phyloP scores from a whole-genome alignment of 345 rosid genomes.

The Lepidium didymum region DNA sequence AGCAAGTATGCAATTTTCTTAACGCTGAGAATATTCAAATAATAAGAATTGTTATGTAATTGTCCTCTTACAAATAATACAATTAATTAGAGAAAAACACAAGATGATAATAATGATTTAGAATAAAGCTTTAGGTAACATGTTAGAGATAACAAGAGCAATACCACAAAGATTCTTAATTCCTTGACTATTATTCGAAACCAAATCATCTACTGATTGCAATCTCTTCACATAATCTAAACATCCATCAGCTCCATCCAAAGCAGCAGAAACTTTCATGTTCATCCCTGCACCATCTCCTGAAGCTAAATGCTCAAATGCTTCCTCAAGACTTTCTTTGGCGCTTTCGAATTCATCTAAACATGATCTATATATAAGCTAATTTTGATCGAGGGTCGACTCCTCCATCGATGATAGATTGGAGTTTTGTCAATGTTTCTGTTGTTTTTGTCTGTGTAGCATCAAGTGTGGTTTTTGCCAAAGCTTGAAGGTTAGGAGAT shows the following conservation, averaged over 20 bases:
- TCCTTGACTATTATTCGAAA: conserved; percentile 13
- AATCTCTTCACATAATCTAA: conserved; percentile 26
- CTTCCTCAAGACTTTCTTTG: conserved; percentile 6
- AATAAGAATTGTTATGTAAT: background rate
- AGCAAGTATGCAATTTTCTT: no score
- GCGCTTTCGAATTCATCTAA: conserved; percentile 15
- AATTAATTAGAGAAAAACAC: background rate
- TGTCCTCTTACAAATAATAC: conserved; percentile 7
- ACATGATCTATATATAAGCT: conserved; percentile 23
- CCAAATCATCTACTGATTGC: conserved; percentile 18
- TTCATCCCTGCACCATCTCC: conserved; percentile 21
- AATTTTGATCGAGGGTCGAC: conserved; percentile 24
- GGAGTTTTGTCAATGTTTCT: conserved; percentile 12
- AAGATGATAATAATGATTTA: background rate
- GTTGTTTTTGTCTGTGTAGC: conserved; percentile 12
- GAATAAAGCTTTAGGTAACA: conserved; percentile 23
- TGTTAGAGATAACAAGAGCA: conserved; percentile 28
- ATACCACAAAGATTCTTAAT: conserved; percentile 27
- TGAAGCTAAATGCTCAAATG: conserved; percentile 15
- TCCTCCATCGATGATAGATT: conserved; percentile 19
- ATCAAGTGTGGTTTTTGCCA: conserved; percentile 22
- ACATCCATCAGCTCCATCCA: conserved; percentile 26
- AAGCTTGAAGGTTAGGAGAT: conserved; percentile 22
- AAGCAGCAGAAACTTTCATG: conserved; percentile 23
- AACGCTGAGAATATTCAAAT: background rate